These are phyloP conservation scores for Metarhizium album DNA, from an alignment of 2,329 filamentous ascomycete genomes.

Conservation along the genomic window DNA sequence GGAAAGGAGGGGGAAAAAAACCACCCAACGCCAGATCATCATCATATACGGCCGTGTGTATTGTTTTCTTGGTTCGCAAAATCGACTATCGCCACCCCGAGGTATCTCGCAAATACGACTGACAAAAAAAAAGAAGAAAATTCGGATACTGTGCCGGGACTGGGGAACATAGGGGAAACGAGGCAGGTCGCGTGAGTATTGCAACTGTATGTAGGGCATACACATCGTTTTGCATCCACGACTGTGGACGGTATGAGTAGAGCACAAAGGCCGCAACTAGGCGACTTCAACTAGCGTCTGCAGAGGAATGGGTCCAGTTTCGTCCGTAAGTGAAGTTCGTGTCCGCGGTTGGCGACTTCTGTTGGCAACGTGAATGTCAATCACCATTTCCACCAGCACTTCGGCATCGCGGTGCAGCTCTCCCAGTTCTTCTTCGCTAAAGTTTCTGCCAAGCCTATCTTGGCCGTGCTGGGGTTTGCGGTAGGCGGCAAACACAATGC, in stretches of 20 bases:
- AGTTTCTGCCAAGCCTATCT: slow-evolving; percentile 23
- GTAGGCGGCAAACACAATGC: slow-evolving; percentile 47
- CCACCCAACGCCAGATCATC: slow-evolving; percentile 17
- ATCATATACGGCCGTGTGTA: slow-evolving; percentile 13
- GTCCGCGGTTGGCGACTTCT: slow-evolving; percentile 21
- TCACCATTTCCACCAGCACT: slow-evolving; percentile 39
- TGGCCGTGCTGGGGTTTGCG: slow-evolving; percentile 33
- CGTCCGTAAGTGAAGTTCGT: slow-evolving; percentile 18
- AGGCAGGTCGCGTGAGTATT: slow-evolving; percentile 2
- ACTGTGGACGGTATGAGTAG: not conserved
- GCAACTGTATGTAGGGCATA: not conserved
- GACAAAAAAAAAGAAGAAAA: slow-evolving; percentile 5
- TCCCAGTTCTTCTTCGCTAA: slow-evolving; percentile 30
- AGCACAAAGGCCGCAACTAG: not conserved
- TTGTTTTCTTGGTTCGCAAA: slow-evolving; percentile 10
- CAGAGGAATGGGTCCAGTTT: slow-evolving; percentile 29
- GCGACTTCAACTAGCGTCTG: slow-evolving; percentile 11
- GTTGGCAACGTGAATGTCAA: slow-evolving; percentile 36
- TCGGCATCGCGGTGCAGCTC: slow-evolving; percentile 39
- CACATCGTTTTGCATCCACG: not conserved
- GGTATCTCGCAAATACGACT: slow-evolving; percentile 19
- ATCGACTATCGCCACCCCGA: slow-evolving; percentile 12
- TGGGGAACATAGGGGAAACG: not conserved
- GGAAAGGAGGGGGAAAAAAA: too few relatives aligned
- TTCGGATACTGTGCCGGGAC: not conserved